Percentiles rank a stretch among this genome's conserved stretches.
Conservation (phyloP, 768 basidiomycete species). For the Termitomyces sp. region DNA sequence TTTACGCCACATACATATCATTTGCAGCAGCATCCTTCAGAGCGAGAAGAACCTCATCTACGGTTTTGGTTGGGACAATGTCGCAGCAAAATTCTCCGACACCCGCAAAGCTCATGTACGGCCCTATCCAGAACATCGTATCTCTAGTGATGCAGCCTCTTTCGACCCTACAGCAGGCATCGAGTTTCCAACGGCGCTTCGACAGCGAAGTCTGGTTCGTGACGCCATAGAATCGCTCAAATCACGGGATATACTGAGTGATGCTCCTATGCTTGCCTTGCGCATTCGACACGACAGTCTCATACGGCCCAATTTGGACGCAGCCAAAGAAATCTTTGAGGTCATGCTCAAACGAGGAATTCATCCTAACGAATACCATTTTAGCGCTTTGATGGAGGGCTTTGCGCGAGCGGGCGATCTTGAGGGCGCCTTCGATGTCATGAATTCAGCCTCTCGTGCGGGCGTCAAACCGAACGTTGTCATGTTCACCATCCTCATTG, state of each 20-base stretch:
- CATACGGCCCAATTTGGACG: constrained; percentile 43
- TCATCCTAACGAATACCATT: constrained; percentile 70
- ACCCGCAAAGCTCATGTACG: constrained; percentile 16
- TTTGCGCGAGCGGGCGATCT: constrained; percentile 60
- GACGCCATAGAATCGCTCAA: constrained; percentile 45
- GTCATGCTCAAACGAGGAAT: constrained; percentile 65
- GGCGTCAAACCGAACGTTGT: constrained; percentile 58
- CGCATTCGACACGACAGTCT: constrained; percentile 63
- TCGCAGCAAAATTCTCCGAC: constrained; percentile 36
- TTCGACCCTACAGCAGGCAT: constrained; percentile 55
- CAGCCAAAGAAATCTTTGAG: constrained; percentile 53
- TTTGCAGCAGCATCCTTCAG: constrained; percentile 51
- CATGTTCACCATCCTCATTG: constrained; percentile 77
- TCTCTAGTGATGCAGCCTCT: constrained; percentile 21
- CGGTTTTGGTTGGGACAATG: constrained; percentile 44
- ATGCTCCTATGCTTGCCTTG: constrained; percentile 54
- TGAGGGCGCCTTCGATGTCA: constrained; percentile 47
- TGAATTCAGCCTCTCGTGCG: constrained; percentile 46
- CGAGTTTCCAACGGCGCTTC: constrained; percentile 25
- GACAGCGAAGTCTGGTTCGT: constrained; percentile 28
- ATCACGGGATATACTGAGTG: constrained; percentile 46
- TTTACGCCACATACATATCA: constrained; percentile 53
- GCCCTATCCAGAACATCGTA: constrained; percentile 13
- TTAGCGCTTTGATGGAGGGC: constrained; percentile 74
- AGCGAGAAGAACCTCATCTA: constrained; percentile 43